These are phyloP conservation scores for Teratosphaeria epicoccoides DNA, from an alignment of 2,329 filamentous ascomycete species.

Conservation along the genomic window DNA sequence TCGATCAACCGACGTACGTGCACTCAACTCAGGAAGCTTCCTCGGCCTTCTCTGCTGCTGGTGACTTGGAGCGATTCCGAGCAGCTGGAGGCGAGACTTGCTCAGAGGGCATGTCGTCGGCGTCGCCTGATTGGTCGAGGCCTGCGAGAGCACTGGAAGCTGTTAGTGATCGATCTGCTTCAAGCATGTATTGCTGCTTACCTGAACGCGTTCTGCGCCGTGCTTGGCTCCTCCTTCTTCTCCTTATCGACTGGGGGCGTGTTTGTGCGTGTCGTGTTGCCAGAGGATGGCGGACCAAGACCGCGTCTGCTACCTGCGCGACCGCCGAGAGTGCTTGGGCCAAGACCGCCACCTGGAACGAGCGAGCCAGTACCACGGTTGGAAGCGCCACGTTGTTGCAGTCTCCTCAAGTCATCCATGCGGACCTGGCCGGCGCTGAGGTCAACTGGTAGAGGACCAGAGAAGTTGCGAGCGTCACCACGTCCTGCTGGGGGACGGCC, in stretches of 20 bases:
- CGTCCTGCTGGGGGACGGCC: conserved; percentile 66
- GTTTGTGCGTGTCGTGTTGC: conserved; percentile 75
- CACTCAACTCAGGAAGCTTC: conserved; percentile 3
- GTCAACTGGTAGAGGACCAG: conserved; percentile 54
- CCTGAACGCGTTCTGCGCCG: conserved; percentile 82
- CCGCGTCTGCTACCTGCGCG: conserved; percentile 70
- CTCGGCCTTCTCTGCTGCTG: conserved; percentile 17
- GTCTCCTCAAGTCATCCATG: conserved; percentile 80
- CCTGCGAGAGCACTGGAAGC: conserved; percentile 41
- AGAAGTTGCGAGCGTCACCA: conserved; percentile 79
- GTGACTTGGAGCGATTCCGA: conserved; percentile 20
- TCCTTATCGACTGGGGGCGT: conserved; percentile 64
- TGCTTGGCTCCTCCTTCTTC: conserved; percentile 53
- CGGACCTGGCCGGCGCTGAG: conserved; percentile 70
- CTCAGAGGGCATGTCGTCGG: conserved; percentile 44
- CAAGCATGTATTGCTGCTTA: conserved; percentile 40
- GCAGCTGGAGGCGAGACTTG: conserved; percentile 23
- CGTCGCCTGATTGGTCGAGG: conserved; percentile 47
- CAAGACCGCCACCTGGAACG: conserved; percentile 49
- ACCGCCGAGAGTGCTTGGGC: conserved; percentile 49
- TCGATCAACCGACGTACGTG: conserved; percentile 2
- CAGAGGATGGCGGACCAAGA: conserved; percentile 43
- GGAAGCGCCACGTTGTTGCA: conserved; percentile 54
- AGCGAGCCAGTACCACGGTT: conserved; percentile 51
- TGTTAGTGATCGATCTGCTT: conserved; percentile 23